Percentiles rank a stretch among this genome's conserved stretches.
These are phyloP conservation scores for Aspergillus saccharolyticus DNA, from an alignment of 495 filamentous ascomycete genomes.

Conservation along the genomic window DNA sequence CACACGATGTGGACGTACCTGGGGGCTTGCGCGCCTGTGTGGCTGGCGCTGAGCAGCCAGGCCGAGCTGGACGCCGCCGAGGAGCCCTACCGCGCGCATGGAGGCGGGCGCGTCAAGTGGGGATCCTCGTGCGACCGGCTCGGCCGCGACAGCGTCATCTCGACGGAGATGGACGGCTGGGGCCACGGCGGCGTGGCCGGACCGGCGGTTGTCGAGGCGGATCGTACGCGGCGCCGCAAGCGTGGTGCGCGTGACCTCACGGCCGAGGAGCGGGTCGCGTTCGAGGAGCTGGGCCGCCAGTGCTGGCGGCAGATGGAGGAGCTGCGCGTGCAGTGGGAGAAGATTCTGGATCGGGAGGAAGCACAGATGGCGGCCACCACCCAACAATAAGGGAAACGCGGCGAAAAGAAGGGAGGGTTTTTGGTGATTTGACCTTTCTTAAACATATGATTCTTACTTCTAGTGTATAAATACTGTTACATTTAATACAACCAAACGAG, in stretches of 20 bases:
- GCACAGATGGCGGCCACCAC: neutral
- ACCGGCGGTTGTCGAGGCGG: constrained; percentile 35
- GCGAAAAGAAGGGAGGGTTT: no score
- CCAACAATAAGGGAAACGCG: neutral
- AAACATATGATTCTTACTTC: no score
- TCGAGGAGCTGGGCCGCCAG: constrained; percentile 66
- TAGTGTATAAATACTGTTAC: no score
- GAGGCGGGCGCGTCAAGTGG: constrained; percentile 73
- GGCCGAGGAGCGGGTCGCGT: constrained; percentile 58
- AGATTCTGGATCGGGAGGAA: constrained; percentile 44
- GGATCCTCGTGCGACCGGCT: constrained; percentile 58
- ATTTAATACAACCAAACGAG: no score
- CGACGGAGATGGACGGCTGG: constrained; percentile 82
- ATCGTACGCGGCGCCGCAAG: constrained; percentile 49
- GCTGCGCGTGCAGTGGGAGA: constrained; percentile 75
- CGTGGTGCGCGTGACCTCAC: constrained; percentile 55
- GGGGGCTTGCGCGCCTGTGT: constrained; percentile 71
- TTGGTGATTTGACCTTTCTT: no score
- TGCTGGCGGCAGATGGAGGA: constrained; percentile 84
- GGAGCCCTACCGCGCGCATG: constrained; percentile 31
- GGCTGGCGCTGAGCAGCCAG: constrained; percentile 70
- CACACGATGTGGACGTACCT: constrained; percentile 69
- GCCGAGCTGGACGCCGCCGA: constrained; percentile 59
- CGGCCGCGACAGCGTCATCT: constrained; percentile 56
- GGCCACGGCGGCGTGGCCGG: constrained; percentile 69